A percentile compares a stretch with the other conserved stretches of the same genome.
phyloP scores from a whole-genome alignment of 352 stramenopile species.

The Globisporangium carolinianum region DNA sequence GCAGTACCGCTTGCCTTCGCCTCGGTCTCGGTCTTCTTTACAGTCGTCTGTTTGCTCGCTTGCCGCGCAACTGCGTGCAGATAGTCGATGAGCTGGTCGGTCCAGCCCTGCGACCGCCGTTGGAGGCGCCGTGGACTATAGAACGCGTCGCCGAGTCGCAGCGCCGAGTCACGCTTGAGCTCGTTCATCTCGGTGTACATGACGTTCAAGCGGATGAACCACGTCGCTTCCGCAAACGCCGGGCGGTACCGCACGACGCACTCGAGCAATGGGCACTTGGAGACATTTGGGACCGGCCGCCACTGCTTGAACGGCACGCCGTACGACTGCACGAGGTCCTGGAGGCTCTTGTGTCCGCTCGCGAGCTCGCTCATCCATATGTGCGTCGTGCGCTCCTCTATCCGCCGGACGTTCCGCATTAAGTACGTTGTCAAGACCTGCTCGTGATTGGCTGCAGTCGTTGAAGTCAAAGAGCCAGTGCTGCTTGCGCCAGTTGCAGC shows the following conservation, averaged over 20 bases:
- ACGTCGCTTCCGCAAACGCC: slow-evolving; percentile 65
- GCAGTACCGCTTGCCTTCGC: slow-evolving; percentile 5
- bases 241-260: slow-evolving; percentile 70
- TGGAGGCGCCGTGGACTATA: slow-evolving; percentile 69
- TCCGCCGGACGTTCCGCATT: slow-evolving; percentile 70
- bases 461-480: neutral
- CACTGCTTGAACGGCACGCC: slow-evolving; percentile 84
- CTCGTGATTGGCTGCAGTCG: slow-evolving; percentile 18
- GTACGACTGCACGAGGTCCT: slow-evolving; percentile 68
- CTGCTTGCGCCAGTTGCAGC: neutral
- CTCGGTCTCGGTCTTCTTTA: slow-evolving; percentile 16
- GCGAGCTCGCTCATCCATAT: slow-evolving; percentile 77
- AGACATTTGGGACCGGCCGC: slow-evolving; percentile 60
- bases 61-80: slow-evolving; percentile 62
- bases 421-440: slow-evolving; percentile 72
- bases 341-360: slow-evolving; percentile 46
- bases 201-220: slow-evolving; percentile 81
- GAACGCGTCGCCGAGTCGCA: slow-evolving; percentile 73
- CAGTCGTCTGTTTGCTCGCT: slow-evolving; percentile 18
- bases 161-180: slow-evolving; percentile 57
- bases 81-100: slow-evolving; percentile 71
- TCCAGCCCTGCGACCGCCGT: slow-evolving; percentile 69
- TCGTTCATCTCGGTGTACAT: slow-evolving; percentile 85
- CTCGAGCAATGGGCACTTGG: slow-evolving; percentile 76
- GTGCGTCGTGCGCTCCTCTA: slow-evolving; percentile 75